A percentile compares a stretch with the other conserved stretches of the same genome.
Evolutionary conservation across 1,139 yeast species (phyloP).

Genomic region (Lodderomyces theae): DNA sequence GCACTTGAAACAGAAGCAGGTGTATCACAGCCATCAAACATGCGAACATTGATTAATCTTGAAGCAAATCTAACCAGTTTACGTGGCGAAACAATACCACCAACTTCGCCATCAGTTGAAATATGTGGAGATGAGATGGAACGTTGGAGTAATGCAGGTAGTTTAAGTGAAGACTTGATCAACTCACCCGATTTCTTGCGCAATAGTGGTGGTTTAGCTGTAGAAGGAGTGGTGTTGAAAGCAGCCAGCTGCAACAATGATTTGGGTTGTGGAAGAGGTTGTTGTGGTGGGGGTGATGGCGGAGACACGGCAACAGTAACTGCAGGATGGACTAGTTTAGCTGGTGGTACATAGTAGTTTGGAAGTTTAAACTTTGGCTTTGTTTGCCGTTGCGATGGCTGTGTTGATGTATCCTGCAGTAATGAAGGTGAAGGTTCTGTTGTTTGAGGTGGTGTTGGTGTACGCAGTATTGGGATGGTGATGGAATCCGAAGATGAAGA

Average conservation of each 20-base stretch:
- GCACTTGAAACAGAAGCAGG: constrained; percentile 37
- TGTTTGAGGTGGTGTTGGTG: constrained; percentile 5
- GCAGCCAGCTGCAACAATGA: constrained; percentile 1
- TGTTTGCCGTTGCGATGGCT: constrained; percentile 3
- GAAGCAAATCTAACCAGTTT: constrained; percentile 40
- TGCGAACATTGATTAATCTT: constrained; percentile 35
- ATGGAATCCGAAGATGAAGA: constrained; percentile 2
- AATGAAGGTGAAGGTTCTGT: background rate
- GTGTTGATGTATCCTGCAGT: constrained; percentile 2
- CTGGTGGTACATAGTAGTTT: constrained; percentile 15
- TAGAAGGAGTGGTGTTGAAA: constrained; percentile 2
- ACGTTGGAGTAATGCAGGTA: constrained; percentile 23
- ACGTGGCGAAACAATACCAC: constrained; percentile 7
- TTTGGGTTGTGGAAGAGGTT: background rate
- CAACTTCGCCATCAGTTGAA: background rate
- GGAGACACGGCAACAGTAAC: constrained; percentile 3
- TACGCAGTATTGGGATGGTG: background rate
- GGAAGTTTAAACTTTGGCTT: constrained; percentile 12
- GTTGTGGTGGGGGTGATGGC: constrained; percentile 7
- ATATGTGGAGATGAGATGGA: constrained; percentile 26
- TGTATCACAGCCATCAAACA: constrained; percentile 42
- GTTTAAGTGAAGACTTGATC: constrained; percentile 39
- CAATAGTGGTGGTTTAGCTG: constrained; percentile 17
- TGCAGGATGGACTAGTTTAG: background rate
- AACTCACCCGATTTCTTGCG: constrained; percentile 41